phyloP scores from a whole-genome alignment of 768 basidiomycete genomes.

The Leccinum obscurum region DNA sequence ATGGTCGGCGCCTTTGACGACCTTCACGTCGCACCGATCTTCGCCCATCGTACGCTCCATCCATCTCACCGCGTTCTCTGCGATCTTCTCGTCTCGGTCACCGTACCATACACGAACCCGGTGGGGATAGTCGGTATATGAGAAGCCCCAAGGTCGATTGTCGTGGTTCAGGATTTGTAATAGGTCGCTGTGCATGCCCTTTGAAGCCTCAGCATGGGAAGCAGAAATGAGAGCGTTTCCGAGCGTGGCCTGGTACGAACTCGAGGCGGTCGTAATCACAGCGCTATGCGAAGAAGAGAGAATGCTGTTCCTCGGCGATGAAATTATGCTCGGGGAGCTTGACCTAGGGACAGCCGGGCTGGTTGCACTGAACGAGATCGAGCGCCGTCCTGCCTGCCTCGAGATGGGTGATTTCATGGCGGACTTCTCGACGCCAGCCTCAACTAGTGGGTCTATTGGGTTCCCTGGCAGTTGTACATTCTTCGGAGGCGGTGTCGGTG shows the following conservation, averaged over 20 bases:
- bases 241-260: slow-evolving; percentile 60
- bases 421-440: slow-evolving; percentile 37
- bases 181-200: slow-evolving; percentile 89
- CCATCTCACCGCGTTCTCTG: slow-evolving; percentile 88
- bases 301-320: slow-evolving; percentile 52
- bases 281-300: slow-evolving; percentile 30
- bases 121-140: slow-evolving; percentile 77
- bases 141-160: slow-evolving; percentile 87
- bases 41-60: slow-evolving; percentile 84
- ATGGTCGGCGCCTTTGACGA: slow-evolving; percentile 89
- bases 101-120: slow-evolving; percentile 89
- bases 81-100: slow-evolving; percentile 90
- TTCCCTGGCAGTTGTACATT: slow-evolving; percentile 20
- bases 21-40: slow-evolving; percentile 72
- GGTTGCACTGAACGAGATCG: slow-evolving; percentile 59
- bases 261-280: slow-evolving; percentile 27
- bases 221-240: slow-evolving; percentile 91
- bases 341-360: slow-evolving; percentile 30
- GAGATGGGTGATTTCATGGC: slow-evolving; percentile 36
- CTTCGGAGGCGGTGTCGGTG: slow-evolving; percentile 22
- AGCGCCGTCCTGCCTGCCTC: slow-evolving; percentile 61
- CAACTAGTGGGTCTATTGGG: slow-evolving; percentile 14
- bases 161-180: slow-evolving; percentile 91
- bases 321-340: slow-evolving; percentile 51
- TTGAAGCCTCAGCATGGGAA: slow-evolving; percentile 91